Percentiles rank a stretch among this genome's conserved stretches.
Conservation (phyloP, 2,329 filamentous ascomycete species). For the Alternaria infectoria region DNA sequence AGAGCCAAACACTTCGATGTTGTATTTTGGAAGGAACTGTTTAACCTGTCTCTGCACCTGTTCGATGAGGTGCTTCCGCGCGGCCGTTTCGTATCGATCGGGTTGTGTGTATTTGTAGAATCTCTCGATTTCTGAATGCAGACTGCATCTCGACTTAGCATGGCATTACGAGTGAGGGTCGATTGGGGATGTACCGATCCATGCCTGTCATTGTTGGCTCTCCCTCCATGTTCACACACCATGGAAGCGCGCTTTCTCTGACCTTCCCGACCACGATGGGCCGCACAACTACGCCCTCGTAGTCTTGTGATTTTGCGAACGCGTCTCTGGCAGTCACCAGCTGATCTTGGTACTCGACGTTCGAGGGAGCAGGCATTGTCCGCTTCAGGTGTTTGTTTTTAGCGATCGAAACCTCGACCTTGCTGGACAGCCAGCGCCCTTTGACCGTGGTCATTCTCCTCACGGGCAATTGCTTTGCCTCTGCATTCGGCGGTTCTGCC, state of each 20-base stretch:
- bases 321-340: constrained; percentile 13
- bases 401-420: constrained; percentile 2
- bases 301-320: constrained; percentile 17
- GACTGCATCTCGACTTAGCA: constrained; percentile 13
- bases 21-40: constrained; percentile 26
- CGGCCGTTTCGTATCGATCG: constrained; percentile 51
- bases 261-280: constrained; percentile 8
- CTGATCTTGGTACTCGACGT: constrained; percentile 2
- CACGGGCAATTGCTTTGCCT: background rate
- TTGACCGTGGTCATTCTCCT: constrained; percentile 2
- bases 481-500: background rate
- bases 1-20: constrained; percentile 60
- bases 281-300: constrained; percentile 24
- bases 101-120: constrained; percentile 45
- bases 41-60: constrained; percentile 32
- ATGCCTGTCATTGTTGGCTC: constrained; percentile 4
- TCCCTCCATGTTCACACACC: constrained; percentile 12
- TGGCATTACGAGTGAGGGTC: background rate
- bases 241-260: constrained; percentile 25
- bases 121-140: constrained; percentile 33
- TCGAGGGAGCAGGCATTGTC: background rate
- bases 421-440: background rate
- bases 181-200: constrained; percentile 8
- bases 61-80: constrained; percentile 43
- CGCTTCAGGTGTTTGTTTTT: constrained; percentile 1